Conservation (phyloP, 345 rosid genomes). For the Nephelium lappaceum region DNA sequence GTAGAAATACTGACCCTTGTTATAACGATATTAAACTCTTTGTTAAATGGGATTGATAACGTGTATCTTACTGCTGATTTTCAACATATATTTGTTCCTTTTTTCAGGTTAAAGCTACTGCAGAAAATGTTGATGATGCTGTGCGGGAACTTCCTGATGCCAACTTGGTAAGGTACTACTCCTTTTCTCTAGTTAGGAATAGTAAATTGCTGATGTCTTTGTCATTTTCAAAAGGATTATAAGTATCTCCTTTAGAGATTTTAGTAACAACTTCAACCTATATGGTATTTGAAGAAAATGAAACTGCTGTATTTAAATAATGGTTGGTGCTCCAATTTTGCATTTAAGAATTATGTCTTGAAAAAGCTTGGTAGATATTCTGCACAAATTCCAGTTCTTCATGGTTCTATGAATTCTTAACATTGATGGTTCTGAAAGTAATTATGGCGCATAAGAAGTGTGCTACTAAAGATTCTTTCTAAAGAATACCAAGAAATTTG, state of each 20-base stretch:
- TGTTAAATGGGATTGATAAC: not conserved
- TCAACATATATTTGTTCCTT: slow-evolving; percentile 12
- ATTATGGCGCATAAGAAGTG: not conserved
- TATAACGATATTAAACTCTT: not conserved
- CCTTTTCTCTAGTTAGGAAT: slow-evolving; percentile 33
- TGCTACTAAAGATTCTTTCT: not conserved
- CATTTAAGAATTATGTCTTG: not conserved
- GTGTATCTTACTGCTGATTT: slow-evolving; percentile 5
- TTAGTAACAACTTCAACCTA: not conserved
- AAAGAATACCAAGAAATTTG: not conserved
- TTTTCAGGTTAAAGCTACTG: slow-evolving; percentile 90
- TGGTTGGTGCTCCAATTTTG: not conserved
- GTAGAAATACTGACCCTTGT: not conserved
- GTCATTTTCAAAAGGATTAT: slow-evolving; percentile 6
- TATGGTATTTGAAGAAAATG: not conserved
- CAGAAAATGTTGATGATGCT: slow-evolving; percentile 96
- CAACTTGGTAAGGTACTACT: slow-evolving; percentile 88
- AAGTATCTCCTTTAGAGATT: not conserved
- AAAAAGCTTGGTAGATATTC: not conserved
- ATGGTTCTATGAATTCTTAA: not conserved
- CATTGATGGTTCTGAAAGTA: not conserved
- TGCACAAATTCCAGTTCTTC: not conserved
- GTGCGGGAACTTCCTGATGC: slow-evolving; percentile 99
- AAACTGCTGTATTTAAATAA: not conserved
- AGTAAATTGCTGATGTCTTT: slow-evolving; percentile 14